Evolutionary conservation across 2,329 filamentous ascomycete species (phyloP).

Genomic region (Calonectria honghensis): DNA sequence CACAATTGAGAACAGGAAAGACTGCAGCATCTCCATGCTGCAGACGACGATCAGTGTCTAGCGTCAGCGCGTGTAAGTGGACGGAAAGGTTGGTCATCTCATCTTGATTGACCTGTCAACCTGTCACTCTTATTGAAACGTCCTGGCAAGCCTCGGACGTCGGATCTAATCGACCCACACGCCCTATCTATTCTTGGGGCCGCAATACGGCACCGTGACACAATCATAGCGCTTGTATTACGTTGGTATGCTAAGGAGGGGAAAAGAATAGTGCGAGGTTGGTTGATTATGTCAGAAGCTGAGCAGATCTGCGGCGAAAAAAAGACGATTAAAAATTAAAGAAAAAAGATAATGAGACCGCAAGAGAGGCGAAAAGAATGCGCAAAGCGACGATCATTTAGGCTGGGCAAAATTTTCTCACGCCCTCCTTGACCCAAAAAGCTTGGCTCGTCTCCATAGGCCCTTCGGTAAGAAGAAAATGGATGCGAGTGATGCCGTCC

Average conservation of each 20-base stretch:
- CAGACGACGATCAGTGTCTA: neutral
- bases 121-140: conserved; percentile 18
- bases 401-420: neutral
- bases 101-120: conserved; percentile 25
- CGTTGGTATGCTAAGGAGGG: neutral
- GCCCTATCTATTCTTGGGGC: neutral
- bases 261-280: neutral
- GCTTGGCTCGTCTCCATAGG: neutral
- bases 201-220: conserved; percentile 1
- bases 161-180: neutral
- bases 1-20: conserved; percentile 4
- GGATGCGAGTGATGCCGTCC: conserved; percentile 5
- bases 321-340: neutral
- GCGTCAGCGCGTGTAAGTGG: conserved; percentile 2
- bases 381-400: neutral
- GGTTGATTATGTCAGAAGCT: conserved; percentile 18
- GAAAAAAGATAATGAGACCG: neutral
- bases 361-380: conserved; percentile 9
- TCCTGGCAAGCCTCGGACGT: conserved; percentile 1
- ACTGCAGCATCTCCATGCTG: conserved; percentile 2
- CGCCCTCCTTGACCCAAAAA: neutral
- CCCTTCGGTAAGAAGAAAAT: neutral
- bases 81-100: neutral
- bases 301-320: neutral
- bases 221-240: conserved; percentile 4